Percentiles rank a stretch among this genome's conserved stretches.
Conservation (phyloP, 768 basidiomycete genomes). For the Termitomyces sp. region DNA sequence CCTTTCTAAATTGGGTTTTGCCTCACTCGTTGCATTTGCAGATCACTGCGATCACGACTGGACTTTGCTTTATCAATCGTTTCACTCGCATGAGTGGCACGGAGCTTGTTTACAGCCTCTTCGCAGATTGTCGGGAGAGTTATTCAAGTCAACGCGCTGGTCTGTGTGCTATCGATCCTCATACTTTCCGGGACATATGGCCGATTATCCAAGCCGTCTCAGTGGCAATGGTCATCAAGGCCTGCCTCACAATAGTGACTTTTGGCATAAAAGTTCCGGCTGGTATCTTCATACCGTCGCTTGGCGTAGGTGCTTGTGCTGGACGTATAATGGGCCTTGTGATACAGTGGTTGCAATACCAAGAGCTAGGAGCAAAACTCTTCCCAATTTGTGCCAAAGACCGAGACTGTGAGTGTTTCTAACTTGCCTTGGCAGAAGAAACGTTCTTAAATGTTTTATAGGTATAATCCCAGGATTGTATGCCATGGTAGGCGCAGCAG, state of each 20-base stretch:
- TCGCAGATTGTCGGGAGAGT: slow-evolving; percentile 73
- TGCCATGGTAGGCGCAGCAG: slow-evolving; percentile 96
- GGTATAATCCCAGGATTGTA: slow-evolving; percentile 84
- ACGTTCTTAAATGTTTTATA: slow-evolving; percentile 11
- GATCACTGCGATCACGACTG: slow-evolving; percentile 75
- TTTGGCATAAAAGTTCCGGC: slow-evolving; percentile 92
- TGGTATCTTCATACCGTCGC: slow-evolving; percentile 94
- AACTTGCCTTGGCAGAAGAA: background rate
- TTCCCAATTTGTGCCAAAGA: slow-evolving; percentile 64
- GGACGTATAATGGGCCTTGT: slow-evolving; percentile 81
- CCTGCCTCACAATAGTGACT: slow-evolving; percentile 75
- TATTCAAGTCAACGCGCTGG: slow-evolving; percentile 51
- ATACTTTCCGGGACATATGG: slow-evolving; percentile 48
- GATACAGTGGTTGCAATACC: slow-evolving; percentile 71
- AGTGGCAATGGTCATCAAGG: slow-evolving; percentile 80
- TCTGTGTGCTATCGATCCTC: slow-evolving; percentile 66
- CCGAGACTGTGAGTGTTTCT: slow-evolving; percentile 46
- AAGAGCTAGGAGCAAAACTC: slow-evolving; percentile 50
- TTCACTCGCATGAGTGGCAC: slow-evolving; percentile 94
- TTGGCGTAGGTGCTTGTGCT: slow-evolving; percentile 91
- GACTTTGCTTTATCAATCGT: slow-evolving; percentile 80
- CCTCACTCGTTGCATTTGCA: slow-evolving; percentile 20
- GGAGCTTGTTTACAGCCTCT: slow-evolving; percentile 88
- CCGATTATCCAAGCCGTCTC: slow-evolving; percentile 59
- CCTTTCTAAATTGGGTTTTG: background rate